Evolutionary conservation across 495 filamentous ascomycete species (phyloP).

Genomic region (Penicillium desertorum): DNA sequence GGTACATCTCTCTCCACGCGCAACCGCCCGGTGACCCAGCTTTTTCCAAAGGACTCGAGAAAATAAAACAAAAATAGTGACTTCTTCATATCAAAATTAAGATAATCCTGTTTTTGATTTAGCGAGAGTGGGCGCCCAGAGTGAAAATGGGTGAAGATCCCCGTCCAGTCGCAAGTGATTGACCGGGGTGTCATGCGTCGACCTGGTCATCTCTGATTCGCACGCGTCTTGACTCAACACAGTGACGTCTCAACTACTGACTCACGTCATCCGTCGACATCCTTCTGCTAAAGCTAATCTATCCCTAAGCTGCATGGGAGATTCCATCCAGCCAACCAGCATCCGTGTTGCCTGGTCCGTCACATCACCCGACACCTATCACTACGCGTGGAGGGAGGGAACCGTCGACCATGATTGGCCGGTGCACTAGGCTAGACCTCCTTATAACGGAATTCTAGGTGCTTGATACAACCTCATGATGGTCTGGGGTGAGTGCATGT

Average conservation of each 20-base stretch:
- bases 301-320: neutral
- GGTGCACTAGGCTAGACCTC: slow-evolving; percentile 7
- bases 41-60: slow-evolving; percentile 21
- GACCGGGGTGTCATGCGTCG: slow-evolving; percentile 26
- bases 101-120: slow-evolving; percentile 12
- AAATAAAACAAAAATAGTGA: neutral
- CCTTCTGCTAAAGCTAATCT: neutral
- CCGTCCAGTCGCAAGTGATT: slow-evolving; percentile 25
- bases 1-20: slow-evolving; percentile 23
- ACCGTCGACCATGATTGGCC: slow-evolving; percentile 18
- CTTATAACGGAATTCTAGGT: neutral
- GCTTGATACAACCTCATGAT: slow-evolving; percentile 4
- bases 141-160: slow-evolving; percentile 15
- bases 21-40: slow-evolving; percentile 26
- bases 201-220: slow-evolving; percentile 25
- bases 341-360: neutral
- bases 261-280: slow-evolving; percentile 5
- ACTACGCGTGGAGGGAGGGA: slow-evolving; percentile 20
- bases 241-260: slow-evolving; percentile 14
- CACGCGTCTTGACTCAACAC: slow-evolving; percentile 21
- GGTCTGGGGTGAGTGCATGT: slow-evolving; percentile 5
- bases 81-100: slow-evolving; percentile 10
- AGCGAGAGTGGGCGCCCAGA: slow-evolving; percentile 12
- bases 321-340: slow-evolving; percentile 15
- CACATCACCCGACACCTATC: slow-evolving; percentile 33